A percentile compares a stretch with the other conserved stretches of the same genome.
Conservation (phyloP, 352 stramenopile genomes). For the Phytophthora constricta region DNA sequence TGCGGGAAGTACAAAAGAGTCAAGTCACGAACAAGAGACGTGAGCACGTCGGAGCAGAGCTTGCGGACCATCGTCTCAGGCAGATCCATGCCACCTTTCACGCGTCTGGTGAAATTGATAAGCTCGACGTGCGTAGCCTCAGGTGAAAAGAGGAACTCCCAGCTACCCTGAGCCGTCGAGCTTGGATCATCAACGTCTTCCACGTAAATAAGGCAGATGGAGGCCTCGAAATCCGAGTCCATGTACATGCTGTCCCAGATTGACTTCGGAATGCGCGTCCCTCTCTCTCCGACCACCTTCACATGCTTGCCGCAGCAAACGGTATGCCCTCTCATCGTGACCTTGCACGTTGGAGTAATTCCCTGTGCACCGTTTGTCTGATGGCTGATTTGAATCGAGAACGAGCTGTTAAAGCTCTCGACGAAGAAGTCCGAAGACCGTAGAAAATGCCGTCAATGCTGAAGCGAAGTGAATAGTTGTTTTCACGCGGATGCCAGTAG, state of each 20-base stretch:
- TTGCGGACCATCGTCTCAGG: slow-evolving; percentile 76
- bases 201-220: slow-evolving; percentile 69
- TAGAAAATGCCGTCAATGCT: slow-evolving; percentile 86
- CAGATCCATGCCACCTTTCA: slow-evolving; percentile 73
- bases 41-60: slow-evolving; percentile 71
- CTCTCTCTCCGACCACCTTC: slow-evolving; percentile 80
- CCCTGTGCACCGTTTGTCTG: slow-evolving; percentile 71
- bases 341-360: slow-evolving; percentile 71
- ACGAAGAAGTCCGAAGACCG: slow-evolving; percentile 76
- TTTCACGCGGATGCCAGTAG: slow-evolving; percentile 77
- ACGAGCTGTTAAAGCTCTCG: slow-evolving; percentile 65
- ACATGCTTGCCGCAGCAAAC: slow-evolving; percentile 77
- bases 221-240: slow-evolving; percentile 68
- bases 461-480: slow-evolving; percentile 77
- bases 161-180: slow-evolving; percentile 49
- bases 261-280: slow-evolving; percentile 77
- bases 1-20: slow-evolving; percentile 69
- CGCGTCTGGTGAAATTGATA: slow-evolving; percentile 67
- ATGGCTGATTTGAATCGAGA: slow-evolving; percentile 69
- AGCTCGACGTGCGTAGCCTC: slow-evolving; percentile 72
- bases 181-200: slow-evolving; percentile 51
- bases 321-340: slow-evolving; percentile 66
- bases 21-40: slow-evolving; percentile 64
- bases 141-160: slow-evolving; percentile 66
- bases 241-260: slow-evolving; percentile 85